phyloP scores from a whole-genome alignment of 352 stramenopile genomes.

The Ophiocytium majus region DNA sequence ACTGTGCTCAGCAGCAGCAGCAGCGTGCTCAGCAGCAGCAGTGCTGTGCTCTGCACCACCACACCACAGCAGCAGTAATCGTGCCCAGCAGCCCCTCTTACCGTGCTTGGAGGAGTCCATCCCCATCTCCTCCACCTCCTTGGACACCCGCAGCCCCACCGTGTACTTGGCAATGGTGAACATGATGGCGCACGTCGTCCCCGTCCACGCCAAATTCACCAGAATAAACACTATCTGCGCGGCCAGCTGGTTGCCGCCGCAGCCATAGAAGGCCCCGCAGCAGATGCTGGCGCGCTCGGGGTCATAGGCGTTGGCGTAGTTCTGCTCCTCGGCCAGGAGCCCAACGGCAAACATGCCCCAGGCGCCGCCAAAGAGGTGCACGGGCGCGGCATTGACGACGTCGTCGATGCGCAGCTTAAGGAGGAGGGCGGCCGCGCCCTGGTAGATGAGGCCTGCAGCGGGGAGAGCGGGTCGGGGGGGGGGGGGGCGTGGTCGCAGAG shows the following conservation, averaged over 20 bases:
- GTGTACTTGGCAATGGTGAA: constrained; percentile 49
- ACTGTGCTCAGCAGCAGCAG: no score
- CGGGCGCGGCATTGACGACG: constrained; percentile 62
- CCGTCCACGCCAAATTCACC: constrained; percentile 30
- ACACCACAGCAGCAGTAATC: not conserved
- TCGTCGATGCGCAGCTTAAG: constrained; percentile 62
- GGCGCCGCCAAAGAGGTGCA: constrained; percentile 67
- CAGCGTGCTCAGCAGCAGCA: no score
- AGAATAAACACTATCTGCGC: constrained; percentile 50
- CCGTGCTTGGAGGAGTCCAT: constrained; percentile 53
- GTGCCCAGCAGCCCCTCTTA: constrained; percentile 7
- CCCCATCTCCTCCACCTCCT: constrained; percentile 53
- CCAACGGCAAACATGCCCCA: constrained; percentile 67
- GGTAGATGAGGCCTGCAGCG: constrained; percentile 28
- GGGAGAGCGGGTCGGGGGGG: no score
- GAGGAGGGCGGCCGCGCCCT: constrained; percentile 38
- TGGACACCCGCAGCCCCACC: constrained; percentile 36
- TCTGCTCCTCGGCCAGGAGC: constrained; percentile 63
- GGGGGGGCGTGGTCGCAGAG: no score
- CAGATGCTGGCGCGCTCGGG: constrained; percentile 42
- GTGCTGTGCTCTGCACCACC: no score
- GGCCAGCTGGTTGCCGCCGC: constrained; percentile 47
- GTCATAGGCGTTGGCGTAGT: constrained; percentile 61
- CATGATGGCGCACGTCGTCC: constrained; percentile 7
- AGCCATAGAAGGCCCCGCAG: constrained; percentile 61